Evolutionary conservation across 2,329 filamentous ascomycete species (phyloP), one percentile per base, ranked within the genome.

Genomic region (Trichoderma sp.): DNA sequence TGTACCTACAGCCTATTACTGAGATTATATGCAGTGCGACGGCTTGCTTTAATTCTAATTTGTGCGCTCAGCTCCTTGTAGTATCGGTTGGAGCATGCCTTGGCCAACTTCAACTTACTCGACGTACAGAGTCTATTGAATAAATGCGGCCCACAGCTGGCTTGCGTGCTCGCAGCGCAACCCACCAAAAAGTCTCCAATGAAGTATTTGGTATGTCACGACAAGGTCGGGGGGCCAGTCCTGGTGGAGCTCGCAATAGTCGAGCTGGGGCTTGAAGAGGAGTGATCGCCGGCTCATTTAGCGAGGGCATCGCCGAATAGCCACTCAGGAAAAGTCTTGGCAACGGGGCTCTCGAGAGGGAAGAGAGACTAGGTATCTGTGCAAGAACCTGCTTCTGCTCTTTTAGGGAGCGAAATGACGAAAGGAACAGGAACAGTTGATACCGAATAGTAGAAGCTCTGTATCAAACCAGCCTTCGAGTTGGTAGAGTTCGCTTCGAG

Each of bases 201-300:
- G 40, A 52, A 37, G 35, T 58, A 53, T 31, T 57, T 40, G 27
- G 29, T 33, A 66, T 66, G 63, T 58, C 53, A 27, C 55, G 55
- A 65, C 62, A 57, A 31, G 19, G 16, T 16, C 37, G 19, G 19
- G 10, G 61, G 52, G 37, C 29, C 63, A 35, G n/a, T 31, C n/a
- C n/a, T 40, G 33, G 63, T 59, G 63, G 63, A 66, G 63, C 53
- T 52, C 53, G 16, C 29, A 37, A 58, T 66, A 29, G 57, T 58
- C 56, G 62, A 66, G 55, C 55, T 49, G 62, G 63, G 63, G 37
- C 63, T 43, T n/a, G 63, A 47, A 35, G 63, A 66, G 63, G 55
- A 67, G 63, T 29, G 63, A 67, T 67, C 53, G 63, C 49, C 55
- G 27, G 55, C 63, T 67, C 63, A 67, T 59, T 59, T 49, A 58